Base-by-base conservation (phyloP, 805 yeast genomes). In the Wickerhamomyces silvicola region DNA sequence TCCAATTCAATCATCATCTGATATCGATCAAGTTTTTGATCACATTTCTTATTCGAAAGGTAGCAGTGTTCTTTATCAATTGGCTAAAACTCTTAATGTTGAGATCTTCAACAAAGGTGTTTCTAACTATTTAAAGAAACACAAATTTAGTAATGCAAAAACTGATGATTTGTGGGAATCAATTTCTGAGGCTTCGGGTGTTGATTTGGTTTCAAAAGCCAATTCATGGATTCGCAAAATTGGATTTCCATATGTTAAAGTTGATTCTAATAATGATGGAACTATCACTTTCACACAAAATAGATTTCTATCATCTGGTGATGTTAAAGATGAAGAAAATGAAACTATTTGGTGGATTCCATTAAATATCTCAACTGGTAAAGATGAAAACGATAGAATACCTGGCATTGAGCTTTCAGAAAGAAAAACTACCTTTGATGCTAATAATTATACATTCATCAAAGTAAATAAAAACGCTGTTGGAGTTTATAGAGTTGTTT, bases 11-110 rank as follows among this genome's bases (percentile, higher is more conserved):
- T 70, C 72, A 37, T 85, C 86, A 12, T 78, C 75, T 42, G 88
- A 83, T 51, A 80, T 83, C 47, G 81, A 81, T 56, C 92, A 83
- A 63, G 80, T 83, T 39, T 83, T 83, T 54, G 94, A 83, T 54
- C 82, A 85, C 30, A 83, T 83, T 43, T 81, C 92, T 11, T 83
- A 83, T 55, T 64, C 79, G 28, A 83, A 83, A 57, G 94, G 94
- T 48, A 78, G 88, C n/a, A 71, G 83, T 18, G 67, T 81, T 37
- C 70, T 81, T 54, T 74, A 83, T 54, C 83, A 81, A 87, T 68
- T 82, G 43, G 75, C 85, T 21, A 70, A 69, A 43, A 76, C 84
- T 72, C 63, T 82, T 40, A 90, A 88, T 28, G 86, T 73, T 48
- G 84, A 80, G 39, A 67, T 63, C 12, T 82, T 82, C 57, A 68